A percentile compares a stretch with the other conserved stretches of the same genome.
Conservation (phyloP, 179 eudicot genomes). For the Beta corolliflora region DNA sequence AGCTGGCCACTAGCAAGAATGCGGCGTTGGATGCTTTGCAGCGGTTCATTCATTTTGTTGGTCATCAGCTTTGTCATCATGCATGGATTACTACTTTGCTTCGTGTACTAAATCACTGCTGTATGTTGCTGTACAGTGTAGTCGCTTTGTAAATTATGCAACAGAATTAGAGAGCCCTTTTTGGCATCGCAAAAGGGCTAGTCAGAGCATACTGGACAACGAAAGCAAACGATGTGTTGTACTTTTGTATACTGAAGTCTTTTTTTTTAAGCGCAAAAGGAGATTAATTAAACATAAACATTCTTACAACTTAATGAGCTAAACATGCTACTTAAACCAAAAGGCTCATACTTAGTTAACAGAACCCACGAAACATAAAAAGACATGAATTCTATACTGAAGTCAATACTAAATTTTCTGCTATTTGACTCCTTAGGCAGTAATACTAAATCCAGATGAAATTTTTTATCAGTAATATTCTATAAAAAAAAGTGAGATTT, state of each 20-base stretch:
- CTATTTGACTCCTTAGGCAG: no score
- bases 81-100: background rate
- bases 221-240: background rate
- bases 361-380: no score
- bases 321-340: no score
- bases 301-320: no score
- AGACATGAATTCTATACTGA: no score
- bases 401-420: no score
- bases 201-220: background rate
- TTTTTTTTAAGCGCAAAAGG: background rate
- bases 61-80: no score
- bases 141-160: background rate
- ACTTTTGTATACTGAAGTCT: background rate
- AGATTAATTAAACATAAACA: no score
- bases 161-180: background rate
- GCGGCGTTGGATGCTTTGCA: background rate
- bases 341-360: no score
- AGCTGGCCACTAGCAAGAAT: background rate
- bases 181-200: background rate
- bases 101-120: background rate
- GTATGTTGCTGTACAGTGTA: constrained; percentile 21
- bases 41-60: background rate
- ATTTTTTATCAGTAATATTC: no score
- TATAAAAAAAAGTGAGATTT: no score
- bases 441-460: no score